These are phyloP conservation scores for Colletotrichum limetticola DNA, from an alignment of 2,329 filamentous ascomycete species.

Conservation along the genomic window DNA sequence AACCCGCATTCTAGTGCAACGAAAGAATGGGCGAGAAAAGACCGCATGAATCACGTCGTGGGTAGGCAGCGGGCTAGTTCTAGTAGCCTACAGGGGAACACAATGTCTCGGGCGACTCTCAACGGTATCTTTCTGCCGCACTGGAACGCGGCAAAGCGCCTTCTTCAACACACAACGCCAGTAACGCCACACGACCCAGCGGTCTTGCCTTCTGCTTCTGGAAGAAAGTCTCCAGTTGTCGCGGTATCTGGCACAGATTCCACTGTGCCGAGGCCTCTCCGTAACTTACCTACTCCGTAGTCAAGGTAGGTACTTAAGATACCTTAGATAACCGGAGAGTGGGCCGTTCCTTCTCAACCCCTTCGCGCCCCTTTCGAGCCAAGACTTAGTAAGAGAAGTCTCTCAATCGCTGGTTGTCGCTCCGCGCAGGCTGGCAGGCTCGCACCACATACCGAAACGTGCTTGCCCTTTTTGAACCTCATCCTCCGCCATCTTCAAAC, in stretches of 20 bases:
- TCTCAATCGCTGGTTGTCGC: neutral
- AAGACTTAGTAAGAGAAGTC: neutral
- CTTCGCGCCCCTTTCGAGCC: conserved; percentile 7
- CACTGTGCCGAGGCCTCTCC: conserved; percentile 4
- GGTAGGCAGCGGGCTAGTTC: neutral
- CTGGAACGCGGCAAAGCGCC: conserved; percentile 15
- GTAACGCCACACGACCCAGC: conserved; percentile 18
- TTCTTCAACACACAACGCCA: conserved; percentile 11
- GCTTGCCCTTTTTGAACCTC: conserved; percentile 4
- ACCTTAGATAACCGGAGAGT: neutral
- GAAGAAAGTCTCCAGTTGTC: conserved; percentile 13
- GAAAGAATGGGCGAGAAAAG: neutral
- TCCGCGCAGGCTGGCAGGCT: neutral
- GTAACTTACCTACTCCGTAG: neutral
- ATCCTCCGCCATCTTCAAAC: neutral
- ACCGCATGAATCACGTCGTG: conserved; percentile 10
- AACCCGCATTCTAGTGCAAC: neutral
- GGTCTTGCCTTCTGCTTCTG: conserved; percentile 29
- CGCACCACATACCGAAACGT: conserved; percentile 24
- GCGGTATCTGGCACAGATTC: conserved; percentile 23
- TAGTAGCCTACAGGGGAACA: neutral
- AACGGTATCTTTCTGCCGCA: neutral
- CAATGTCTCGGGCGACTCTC: neutral
- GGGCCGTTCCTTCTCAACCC: neutral
- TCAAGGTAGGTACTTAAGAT: neutral